Evolutionary conservation across 2,329 filamentous ascomycete genomes (phyloP).

Genomic region (Microcera coccophila): DNA sequence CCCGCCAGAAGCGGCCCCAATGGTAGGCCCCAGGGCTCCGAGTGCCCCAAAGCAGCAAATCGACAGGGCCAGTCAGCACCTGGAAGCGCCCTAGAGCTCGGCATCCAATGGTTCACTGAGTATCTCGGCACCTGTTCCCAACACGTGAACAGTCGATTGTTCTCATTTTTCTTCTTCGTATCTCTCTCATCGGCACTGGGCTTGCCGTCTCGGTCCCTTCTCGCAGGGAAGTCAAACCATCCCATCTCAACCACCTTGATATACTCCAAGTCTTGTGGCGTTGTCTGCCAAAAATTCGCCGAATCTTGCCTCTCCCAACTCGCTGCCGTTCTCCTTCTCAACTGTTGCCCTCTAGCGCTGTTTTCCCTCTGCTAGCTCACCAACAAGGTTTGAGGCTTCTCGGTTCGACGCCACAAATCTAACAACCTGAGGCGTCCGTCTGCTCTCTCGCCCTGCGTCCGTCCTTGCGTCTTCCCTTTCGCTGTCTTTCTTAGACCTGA

Average conservation of each 20-base stretch:
- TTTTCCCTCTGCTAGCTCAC: constrained; percentile 5
- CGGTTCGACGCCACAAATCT: constrained; percentile 27
- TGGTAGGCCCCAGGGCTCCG: neutral
- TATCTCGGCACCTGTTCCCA: constrained; percentile 26
- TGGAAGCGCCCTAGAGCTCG: neutral
- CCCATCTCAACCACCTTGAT: constrained; percentile 15
- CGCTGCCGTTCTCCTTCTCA: neutral
- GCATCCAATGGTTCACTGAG: constrained; percentile 6
- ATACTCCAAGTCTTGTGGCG: neutral
- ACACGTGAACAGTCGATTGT: constrained; percentile 27
- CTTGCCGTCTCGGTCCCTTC: constrained; percentile 2
- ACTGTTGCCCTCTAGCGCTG: neutral
- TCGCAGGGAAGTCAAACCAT: too few relatives aligned
- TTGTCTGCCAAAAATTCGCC: neutral
- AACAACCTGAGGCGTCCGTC: constrained; percentile 14
- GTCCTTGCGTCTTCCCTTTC: constrained; percentile 5
- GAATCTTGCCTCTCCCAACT: neutral
- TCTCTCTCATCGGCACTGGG: too few relatives aligned
- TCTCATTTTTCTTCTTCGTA: too few relatives aligned
- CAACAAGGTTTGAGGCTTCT: constrained; percentile 24
- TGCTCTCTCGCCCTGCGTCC: constrained; percentile 11
- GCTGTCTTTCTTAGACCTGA: neutral
- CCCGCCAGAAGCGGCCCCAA: neutral
- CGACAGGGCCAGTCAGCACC: neutral
- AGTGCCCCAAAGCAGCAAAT: neutral